Base-by-base conservation (phyloP, 805 yeast species). In the Kazachstania kunashirensis region DNA sequence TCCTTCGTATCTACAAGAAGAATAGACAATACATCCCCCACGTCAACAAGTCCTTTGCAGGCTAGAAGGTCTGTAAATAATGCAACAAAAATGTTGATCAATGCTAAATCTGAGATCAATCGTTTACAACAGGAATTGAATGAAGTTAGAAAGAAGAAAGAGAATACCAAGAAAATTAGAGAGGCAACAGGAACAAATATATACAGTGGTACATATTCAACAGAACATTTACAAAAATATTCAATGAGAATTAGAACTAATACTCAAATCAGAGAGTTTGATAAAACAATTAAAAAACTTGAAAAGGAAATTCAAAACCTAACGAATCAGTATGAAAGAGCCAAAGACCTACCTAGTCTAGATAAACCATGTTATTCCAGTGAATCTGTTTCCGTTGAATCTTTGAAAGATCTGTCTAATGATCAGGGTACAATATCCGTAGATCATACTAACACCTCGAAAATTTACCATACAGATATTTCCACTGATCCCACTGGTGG, bases 141-240 rank as follows among this genome's bases (percentile, higher is more conserved):
- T 6, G 42, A 44, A 12, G 41, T 40, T 5, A 46, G 48, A 16
- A 55, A 39, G 30, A 48, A 46, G 26, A 52, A 50, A 31, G 52
- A 47, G 23, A 50, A 52, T 32, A 40, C 48, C 12, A 55, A 55
- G 32, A 48, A 44, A 30, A 32, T 51, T 9, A 43, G 51, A 29
- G 47, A 53, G 32, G 45, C 61, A 6, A 45, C 57, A 6, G 48
- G 47, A 1, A 45, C 54, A 6, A 59, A 55, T 34, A 57, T 59
- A 4, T 56, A 49, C 38, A 47, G 53, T 15, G 63, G 61, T 15
- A 47, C 52, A 3, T 60, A 60, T 29, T 57, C 62, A 2, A 55
- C 61, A 2, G 59, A 55, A n/a, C 63, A 59, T 46, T 36, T 59
- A 21, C 58, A 57, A 23, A 50, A 53, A 28, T 62, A 60, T 43